Percentiles rank a stretch among this genome's conserved stretches.
phyloP scores from a whole-genome alignment of 768 basidiomycete genomes.

The Lentinus tigrinus region DNA sequence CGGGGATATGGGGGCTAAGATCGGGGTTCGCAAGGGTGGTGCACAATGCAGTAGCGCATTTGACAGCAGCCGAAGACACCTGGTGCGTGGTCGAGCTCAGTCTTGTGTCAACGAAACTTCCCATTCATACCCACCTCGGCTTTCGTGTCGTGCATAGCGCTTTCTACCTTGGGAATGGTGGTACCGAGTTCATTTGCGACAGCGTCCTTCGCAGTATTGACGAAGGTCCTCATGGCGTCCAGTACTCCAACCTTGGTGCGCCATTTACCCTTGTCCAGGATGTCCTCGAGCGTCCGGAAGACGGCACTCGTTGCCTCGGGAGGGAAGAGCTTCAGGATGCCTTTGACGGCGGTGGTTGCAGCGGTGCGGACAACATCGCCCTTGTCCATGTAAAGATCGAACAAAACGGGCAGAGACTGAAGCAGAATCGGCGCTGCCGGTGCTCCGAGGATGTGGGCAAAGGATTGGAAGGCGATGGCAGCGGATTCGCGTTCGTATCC shows the following conservation, averaged over 20 bases:
- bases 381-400: slow-evolving; percentile 90
- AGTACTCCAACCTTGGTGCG: slow-evolving; percentile 90
- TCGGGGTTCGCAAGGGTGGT: slow-evolving; percentile 91
- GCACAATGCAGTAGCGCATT: slow-evolving; percentile 88
- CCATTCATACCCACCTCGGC: slow-evolving; percentile 57
- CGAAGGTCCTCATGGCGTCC: slow-evolving; percentile 79
- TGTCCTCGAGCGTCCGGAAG: slow-evolving; percentile 66
- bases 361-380: slow-evolving; percentile 87
- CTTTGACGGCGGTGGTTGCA: slow-evolving; percentile 76
- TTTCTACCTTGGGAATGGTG: slow-evolving; percentile 83
- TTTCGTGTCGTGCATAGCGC: slow-evolving; percentile 96
- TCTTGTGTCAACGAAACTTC: not conserved
- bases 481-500: slow-evolving; percentile 88
- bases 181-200: slow-evolving; percentile 83
- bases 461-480: slow-evolving; percentile 75
- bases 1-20: slow-evolving; percentile 82
- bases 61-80: slow-evolving; percentile 85
- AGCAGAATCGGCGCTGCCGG: slow-evolving; percentile 73
- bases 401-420: slow-evolving; percentile 71
- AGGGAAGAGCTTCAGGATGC: slow-evolving; percentile 80
- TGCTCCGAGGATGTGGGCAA: slow-evolving; percentile 68
- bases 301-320: slow-evolving; percentile 75
- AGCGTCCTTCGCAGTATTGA: slow-evolving; percentile 62
- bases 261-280: slow-evolving; percentile 90
- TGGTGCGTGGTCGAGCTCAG: slow-evolving; percentile 29